Evolutionary conservation across 495 filamentous ascomycete genomes (phyloP).

Genomic region (Hypoxylon lenormandii): DNA sequence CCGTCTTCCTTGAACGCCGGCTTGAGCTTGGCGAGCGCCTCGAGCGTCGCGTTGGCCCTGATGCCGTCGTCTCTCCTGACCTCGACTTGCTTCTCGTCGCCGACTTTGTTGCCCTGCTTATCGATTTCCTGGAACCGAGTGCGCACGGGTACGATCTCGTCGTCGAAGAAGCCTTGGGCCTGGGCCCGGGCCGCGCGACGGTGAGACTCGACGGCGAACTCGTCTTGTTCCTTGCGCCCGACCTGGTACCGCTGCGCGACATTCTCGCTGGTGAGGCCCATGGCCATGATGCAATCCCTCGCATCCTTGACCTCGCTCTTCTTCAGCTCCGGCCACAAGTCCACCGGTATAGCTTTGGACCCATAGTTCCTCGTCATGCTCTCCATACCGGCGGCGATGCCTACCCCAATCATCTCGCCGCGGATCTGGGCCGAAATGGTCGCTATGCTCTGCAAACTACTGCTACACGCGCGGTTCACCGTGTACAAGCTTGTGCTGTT

Average conservation of each 20-base stretch:
- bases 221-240: slow-evolving; percentile 80
- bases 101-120: slow-evolving; percentile 68
- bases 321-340: slow-evolving; percentile 79
- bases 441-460: slow-evolving; percentile 79
- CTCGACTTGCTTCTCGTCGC: slow-evolving; percentile 61
- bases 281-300: slow-evolving; percentile 88
- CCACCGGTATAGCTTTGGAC: slow-evolving; percentile 79
- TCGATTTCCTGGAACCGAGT: slow-evolving; percentile 74
- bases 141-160: slow-evolving; percentile 81
- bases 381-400: slow-evolving; percentile 91
- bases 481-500: slow-evolving; percentile 78
- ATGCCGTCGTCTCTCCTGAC: slow-evolving; percentile 87
- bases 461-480: slow-evolving; percentile 86
- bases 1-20: slow-evolving; percentile 82
- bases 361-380: slow-evolving; percentile 93
- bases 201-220: slow-evolving; percentile 80
- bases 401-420: slow-evolving; percentile 76
- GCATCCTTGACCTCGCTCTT: slow-evolving; percentile 75
- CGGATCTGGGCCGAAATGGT: slow-evolving; percentile 76
- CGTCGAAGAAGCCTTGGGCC: slow-evolving; percentile 74
- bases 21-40: slow-evolving; percentile 80
- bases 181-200: slow-evolving; percentile 76
- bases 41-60: slow-evolving; percentile 70
- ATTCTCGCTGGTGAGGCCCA: slow-evolving; percentile 94
- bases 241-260: slow-evolving; percentile 83